Evolutionary conservation across 805 yeast species (phyloP), one percentile per base, ranked within the genome.

Genomic region (Kuraishia cidri): DNA sequence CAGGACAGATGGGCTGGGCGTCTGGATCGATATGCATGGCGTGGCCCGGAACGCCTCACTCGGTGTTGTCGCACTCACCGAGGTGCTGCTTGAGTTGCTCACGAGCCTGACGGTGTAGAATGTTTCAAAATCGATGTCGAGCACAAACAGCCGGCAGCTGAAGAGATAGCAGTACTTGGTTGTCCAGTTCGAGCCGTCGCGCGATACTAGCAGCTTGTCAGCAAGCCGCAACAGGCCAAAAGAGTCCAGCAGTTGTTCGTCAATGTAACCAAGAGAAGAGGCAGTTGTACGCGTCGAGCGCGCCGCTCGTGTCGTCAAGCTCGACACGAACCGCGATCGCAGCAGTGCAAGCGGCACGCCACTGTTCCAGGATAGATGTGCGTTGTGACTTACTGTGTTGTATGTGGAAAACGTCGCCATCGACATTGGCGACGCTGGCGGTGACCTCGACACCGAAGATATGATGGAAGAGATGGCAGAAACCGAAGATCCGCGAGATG

Each of bases 381-480:
- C n/a, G 9, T 7, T 10, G 10, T 20, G 23, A 7, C 10, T 7
- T 10, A 10, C 7, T 4, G 30, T 16, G 18, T 27, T 27, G 16
- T 6, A 27, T 4, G 30, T 27, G 30, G 30, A 27, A 10, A 27
- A 27, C 11, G 30, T 27, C 20, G 13, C 12, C 30, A 27, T 19
- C 10, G 30, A 27, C 12, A 19, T 27, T 13, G 30, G 30, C 10
- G 30, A 27, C 6, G 30, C 20, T 5, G 21, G 13, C 12, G 30
- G 30, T 17, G 30, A 27, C 12, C 19, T 15, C 7, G 30, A 17
- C 5, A 44, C 62, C 2, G 62, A 56, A 1, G 60, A 50, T 5
- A 57, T 44, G 11, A 56, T 53, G 3, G 60, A 52, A 1, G 59
- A 49, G 1, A 48, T 45, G 2, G 58, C 63, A 11, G 58, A 48